A percentile compares a stretch with the other conserved stretches of the same genome.
These are phyloP conservation scores for Chalciporus sp. DNA, from an alignment of 1,284 basidiomycete species.

Conservation along the genomic window DNA sequence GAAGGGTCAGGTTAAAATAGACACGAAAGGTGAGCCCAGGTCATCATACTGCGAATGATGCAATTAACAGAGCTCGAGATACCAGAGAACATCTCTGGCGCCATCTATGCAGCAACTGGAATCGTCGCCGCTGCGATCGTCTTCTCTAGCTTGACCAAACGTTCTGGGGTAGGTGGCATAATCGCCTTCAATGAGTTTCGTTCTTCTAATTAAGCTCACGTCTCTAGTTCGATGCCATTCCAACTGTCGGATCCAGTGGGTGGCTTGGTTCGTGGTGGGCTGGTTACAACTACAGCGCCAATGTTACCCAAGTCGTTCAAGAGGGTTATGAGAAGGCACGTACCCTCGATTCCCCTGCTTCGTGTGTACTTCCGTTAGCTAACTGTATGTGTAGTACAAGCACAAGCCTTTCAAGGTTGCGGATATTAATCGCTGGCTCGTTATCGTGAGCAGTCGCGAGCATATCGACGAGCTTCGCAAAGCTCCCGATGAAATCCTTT, in stretches of 20 bases:
- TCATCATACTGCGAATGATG: too few relatives aligned
- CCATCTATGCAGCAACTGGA: background rate
- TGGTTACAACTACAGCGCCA: slow-evolving; percentile 1
- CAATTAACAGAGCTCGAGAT: too few relatives aligned
- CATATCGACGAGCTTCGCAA: slow-evolving; percentile 45
- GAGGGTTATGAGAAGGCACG: background rate
- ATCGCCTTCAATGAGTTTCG: background rate
- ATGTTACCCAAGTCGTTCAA: background rate
- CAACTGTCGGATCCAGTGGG: slow-evolving; percentile 22
- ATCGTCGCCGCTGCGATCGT: background rate
- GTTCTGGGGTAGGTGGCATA: slow-evolving; percentile 2
- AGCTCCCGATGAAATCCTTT: slow-evolving; percentile 36
- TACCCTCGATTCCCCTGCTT: too few relatives aligned
- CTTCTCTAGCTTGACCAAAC: background rate
- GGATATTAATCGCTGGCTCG: slow-evolving; percentile 40
- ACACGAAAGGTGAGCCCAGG: too few relatives aligned
- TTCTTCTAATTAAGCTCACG: background rate
- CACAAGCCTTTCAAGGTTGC: slow-evolving; percentile 46
- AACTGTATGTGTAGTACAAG: slow-evolving; percentile 33
- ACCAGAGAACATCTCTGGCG: background rate
- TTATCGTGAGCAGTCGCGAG: slow-evolving; percentile 40
- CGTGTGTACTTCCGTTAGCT: too few relatives aligned
- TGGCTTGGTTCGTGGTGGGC: slow-evolving; percentile 21
- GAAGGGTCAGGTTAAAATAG: too few relatives aligned
- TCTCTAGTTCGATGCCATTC: slow-evolving; percentile 23